phyloP scores from a whole-genome alignment of 2,329 filamentous ascomycete genomes.

The Fonsecaea pedrosoi region DNA sequence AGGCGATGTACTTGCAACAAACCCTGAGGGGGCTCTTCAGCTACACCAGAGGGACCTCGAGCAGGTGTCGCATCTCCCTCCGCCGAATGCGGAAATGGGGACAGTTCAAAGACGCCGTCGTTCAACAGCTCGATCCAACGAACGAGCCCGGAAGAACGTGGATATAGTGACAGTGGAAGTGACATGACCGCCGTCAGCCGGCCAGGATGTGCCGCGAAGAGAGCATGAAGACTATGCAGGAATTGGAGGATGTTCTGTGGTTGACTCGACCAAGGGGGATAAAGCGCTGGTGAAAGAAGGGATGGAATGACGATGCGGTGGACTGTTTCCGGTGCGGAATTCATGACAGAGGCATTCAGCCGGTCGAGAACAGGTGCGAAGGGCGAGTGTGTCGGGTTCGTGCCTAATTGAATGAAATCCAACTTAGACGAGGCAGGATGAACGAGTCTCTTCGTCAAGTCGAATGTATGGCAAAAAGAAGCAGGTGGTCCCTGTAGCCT shows the following conservation, averaged over 20 bases:
- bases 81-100: conserved; percentile 70
- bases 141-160: conserved; percentile 74
- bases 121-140: conserved; percentile 84
- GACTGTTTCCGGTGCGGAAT: conserved; percentile 62
- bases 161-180: conserved; percentile 79
- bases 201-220: conserved; percentile 71
- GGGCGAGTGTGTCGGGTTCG: conserved; percentile 54
- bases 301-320: conserved; percentile 86
- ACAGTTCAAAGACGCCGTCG: conserved; percentile 86
- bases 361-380: conserved; percentile 70
- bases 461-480: conserved; percentile 74
- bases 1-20: conserved; percentile 82
- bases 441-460: conserved; percentile 71
- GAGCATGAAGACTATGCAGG: conserved; percentile 75
- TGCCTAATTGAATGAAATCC: conserved; percentile 58
- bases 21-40: conserved; percentile 81
- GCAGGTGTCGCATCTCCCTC: conserved; percentile 47
- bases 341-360: conserved; percentile 61
- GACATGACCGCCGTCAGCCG: conserved; percentile 76
- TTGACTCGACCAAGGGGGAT: conserved; percentile 71
- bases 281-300: conserved; percentile 84
- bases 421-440: conserved; percentile 61
- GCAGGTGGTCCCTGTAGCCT: conserved; percentile 41
- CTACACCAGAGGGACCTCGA: conserved; percentile 53
- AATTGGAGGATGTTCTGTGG: conserved; percentile 80